Evolutionary conservation across 2,329 filamentous ascomycete genomes (phyloP).

Genomic region (Fusarium sp.): DNA sequence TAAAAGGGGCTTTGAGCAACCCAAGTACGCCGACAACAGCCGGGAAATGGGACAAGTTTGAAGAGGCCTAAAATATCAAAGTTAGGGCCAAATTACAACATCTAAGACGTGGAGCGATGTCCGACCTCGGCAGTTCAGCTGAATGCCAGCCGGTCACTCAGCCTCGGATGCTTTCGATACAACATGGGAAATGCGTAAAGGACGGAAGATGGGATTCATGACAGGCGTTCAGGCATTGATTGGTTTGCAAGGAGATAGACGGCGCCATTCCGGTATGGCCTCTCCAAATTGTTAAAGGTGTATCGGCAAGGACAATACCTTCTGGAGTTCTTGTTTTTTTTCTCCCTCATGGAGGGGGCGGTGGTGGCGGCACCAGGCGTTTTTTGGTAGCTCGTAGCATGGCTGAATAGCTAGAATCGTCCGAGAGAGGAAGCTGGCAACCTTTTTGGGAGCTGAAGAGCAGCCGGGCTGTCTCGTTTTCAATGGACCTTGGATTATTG

Average conservation of each 20-base stretch:
- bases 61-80: neutral
- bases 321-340: neutral
- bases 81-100: neutral
- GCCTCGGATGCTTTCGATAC: slow-evolving; percentile 4
- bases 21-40: slow-evolving; percentile 38
- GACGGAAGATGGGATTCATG: slow-evolving; percentile 22
- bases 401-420: slow-evolving; percentile 5
- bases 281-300: slow-evolving; percentile 32
- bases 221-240: slow-evolving; percentile 40
- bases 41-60: slow-evolving; percentile 54
- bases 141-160: neutral
- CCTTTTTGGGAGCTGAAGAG: slow-evolving; percentile 15
- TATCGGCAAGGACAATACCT: slow-evolving; percentile 31
- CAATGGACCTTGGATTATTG: neutral
- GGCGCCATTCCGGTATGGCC: slow-evolving; percentile 23
- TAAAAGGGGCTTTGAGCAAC: slow-evolving; percentile 52
- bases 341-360: neutral
- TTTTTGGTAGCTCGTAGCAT: slow-evolving; percentile 20
- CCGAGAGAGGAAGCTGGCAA: slow-evolving; percentile 17
- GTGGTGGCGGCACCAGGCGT: slow-evolving; percentile 28
- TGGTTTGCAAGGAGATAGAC: slow-evolving; percentile 13
- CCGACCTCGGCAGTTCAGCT: neutral
- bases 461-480: slow-evolving; percentile 24
- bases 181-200: slow-evolving; percentile 8
- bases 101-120: neutral